Conservation (phyloP, 345 rosid genomes). For the Eucalyptus coolabah region DNA sequence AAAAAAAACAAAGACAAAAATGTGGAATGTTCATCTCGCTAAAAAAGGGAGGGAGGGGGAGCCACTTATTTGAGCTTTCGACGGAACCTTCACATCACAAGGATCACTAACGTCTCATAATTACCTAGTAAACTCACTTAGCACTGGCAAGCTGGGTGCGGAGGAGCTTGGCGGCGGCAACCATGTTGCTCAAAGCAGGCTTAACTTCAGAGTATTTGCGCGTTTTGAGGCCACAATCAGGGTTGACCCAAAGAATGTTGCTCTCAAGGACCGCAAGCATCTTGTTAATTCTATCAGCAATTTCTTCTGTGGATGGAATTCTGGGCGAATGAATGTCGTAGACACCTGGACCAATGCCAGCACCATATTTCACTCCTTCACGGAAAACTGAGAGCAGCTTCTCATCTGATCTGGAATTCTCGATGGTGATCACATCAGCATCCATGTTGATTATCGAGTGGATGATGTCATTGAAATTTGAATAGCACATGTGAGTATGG, state of each 20-base stretch:
- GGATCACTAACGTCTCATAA: not conserved
- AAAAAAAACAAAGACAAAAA: not conserved
- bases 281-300: constrained; percentile 84
- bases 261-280: constrained; percentile 91
- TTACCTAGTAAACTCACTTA: constrained; percentile 32
- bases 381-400: constrained; percentile 95
- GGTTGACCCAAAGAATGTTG: constrained; percentile 93
- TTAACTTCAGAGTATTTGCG: constrained; percentile 88
- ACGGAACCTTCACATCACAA: not conserved
- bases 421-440: constrained; percentile 94
- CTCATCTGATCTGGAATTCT: constrained; percentile 97
- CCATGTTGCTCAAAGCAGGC: constrained; percentile 86
- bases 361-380: constrained; percentile 92
- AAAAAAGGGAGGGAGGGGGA: not conserved
- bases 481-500: constrained; percentile 99
- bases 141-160: constrained; percentile 75
- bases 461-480: constrained; percentile 94
- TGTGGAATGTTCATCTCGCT: not conserved
- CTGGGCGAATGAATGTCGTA: constrained; percentile 97
- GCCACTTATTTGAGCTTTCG: not conserved
- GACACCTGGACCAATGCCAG: constrained; percentile 95
- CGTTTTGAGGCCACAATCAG: constrained; percentile 95
- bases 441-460: constrained; percentile 98
- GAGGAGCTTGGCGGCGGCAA: constrained; percentile 83
- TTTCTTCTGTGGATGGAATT: constrained; percentile 89